These are phyloP conservation scores for Mediolabrus comicus DNA, from an alignment of 108 stramenopile genomes.

Conservation along the genomic window DNA sequence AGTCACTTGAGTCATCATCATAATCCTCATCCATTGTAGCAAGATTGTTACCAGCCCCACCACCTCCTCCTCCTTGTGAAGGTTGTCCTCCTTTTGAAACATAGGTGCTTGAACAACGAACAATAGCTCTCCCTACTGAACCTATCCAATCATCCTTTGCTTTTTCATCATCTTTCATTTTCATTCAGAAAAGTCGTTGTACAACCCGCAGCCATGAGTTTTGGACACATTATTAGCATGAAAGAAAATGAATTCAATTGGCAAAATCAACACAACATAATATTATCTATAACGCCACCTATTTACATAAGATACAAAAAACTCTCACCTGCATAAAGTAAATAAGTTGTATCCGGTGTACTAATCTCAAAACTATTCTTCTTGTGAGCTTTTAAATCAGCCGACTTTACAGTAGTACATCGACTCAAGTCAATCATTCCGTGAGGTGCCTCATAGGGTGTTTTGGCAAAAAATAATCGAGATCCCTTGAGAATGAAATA, in stretches of 20 bases:
- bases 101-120: conserved; percentile 87
- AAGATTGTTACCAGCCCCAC: conserved; percentile 1
- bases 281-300: too few relatives aligned
- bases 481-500: conserved; percentile 98
- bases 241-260: too few relatives aligned
- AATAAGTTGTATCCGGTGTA: conserved; percentile 93
- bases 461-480: conserved; percentile 94
- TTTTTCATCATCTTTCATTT: conserved; percentile 94
- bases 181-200: too few relatives aligned
- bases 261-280: not conserved
- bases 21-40: conserved; percentile 42
- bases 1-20: conserved; percentile 76
- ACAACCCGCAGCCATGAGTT: too few relatives aligned
- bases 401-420: conserved; percentile 99
- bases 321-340: conserved; percentile 83
- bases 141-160: conserved; percentile 99
- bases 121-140: conserved; percentile 97
- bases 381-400: conserved; percentile 94
- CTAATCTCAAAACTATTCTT: conserved; percentile 97
- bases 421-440: conserved; percentile 94
- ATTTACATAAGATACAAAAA: too few relatives aligned
- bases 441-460: conserved; percentile 71
- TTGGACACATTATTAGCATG: not conserved
- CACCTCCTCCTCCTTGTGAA: conserved; percentile 16
- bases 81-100: conserved; percentile 34